A percentile compares a stretch with the other conserved stretches of the same genome.
phyloP scores from a whole-genome alignment of 192 early-diverging fungal genomes.

The Rhizophlyctis rosea region DNA sequence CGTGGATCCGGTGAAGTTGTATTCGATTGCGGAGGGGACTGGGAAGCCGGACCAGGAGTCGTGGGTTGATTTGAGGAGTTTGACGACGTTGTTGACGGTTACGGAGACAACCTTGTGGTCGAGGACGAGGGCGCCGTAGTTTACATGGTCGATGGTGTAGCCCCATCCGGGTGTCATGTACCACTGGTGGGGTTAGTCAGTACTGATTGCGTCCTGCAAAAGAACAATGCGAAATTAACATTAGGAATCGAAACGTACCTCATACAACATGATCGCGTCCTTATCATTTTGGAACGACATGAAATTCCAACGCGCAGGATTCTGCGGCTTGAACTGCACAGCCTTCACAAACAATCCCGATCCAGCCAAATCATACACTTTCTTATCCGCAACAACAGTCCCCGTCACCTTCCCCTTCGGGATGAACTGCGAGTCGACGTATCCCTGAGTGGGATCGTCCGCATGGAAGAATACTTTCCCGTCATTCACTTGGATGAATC shows the following conservation, averaged over 20 bases:
- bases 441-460: conserved; percentile 47
- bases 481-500: conserved; percentile 79
- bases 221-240: not conserved
- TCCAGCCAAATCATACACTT: conserved; percentile 64
- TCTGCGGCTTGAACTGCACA: conserved; percentile 80
- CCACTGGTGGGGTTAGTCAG: conserved; percentile 68
- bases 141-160: conserved; percentile 39
- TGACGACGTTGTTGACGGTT: conserved; percentile 68
- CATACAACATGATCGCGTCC: conserved; percentile 55
- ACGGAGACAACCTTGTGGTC: conserved; percentile 69
- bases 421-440: conserved; percentile 79
- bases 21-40: conserved; percentile 68
- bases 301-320: conserved; percentile 85
- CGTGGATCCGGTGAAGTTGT: conserved; percentile 65
- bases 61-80: conserved; percentile 57
- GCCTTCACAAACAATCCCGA: conserved; percentile 79
- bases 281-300: conserved; percentile 68
- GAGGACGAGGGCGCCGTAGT: conserved; percentile 70
- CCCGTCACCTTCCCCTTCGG: conserved; percentile 72
- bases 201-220: conserved; percentile 1
- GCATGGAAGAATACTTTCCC: conserved; percentile 71
- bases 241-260: conserved; percentile 24
- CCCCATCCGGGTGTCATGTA: conserved; percentile 65
- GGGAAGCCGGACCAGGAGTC: conserved; percentile 84
- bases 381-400: conserved; percentile 68